phyloP scores from a whole-genome alignment of 306 rosid species.

The Alnus glutinosa region DNA sequence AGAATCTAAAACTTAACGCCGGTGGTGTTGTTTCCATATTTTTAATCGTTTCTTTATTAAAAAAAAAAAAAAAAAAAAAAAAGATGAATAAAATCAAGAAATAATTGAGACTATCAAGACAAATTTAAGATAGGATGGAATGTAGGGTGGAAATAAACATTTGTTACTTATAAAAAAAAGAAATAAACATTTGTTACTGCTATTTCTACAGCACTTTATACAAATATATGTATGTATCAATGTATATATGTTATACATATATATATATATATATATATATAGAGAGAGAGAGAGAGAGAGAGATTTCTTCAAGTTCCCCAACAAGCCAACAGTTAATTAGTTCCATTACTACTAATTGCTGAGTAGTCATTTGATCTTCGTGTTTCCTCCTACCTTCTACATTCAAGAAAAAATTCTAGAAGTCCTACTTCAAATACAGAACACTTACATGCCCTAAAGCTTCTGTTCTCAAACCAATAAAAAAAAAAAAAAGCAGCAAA shows the following conservation, averaged over 20 bases:
- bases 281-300: too few species aligned
- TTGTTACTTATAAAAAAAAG: too few species aligned
- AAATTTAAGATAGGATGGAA: neutral
- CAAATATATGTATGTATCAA: neutral
- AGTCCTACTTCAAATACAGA: neutral
- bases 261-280: neutral
- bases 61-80: neutral
- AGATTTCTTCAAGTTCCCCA: neutral
- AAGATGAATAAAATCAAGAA: neutral
- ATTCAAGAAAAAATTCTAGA: neutral
- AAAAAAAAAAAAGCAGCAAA: neutral
- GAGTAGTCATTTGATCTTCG: neutral
- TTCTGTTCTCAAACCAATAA: neutral
- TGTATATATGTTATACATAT: neutral
- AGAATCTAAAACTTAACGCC: neutral
- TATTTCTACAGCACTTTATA: neutral
- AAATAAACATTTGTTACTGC: neutral
- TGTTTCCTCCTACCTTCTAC: neutral
- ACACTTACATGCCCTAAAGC: neutral
- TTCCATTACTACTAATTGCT: neutral
- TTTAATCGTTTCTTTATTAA: neutral
- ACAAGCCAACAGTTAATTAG: neutral
- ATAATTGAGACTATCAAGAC: neutral
- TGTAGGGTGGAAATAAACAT: neutral
- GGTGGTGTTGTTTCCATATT: neutral